Base-by-base conservation (phyloP, 345 rosid genomes). In the Noccaea caerulescens region DNA sequence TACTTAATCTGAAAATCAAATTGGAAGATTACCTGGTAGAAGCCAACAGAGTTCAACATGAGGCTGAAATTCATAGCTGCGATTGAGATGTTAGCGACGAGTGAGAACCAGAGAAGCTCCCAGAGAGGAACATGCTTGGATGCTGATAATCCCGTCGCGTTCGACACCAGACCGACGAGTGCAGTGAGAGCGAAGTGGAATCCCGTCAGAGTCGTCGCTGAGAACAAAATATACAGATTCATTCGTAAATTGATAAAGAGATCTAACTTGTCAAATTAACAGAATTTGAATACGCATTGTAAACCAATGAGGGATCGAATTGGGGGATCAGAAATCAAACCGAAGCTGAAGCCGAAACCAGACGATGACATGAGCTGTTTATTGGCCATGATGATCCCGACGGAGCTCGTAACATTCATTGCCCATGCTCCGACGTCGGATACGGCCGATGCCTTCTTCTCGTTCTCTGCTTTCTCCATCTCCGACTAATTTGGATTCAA, bases 71-170 rank as follows among this genome's bases (percentile, higher is more conserved):
- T 93, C 98, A 93, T 93, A 71, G 91, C 91, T 0, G 93, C 80
- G 53, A 93, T 93, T 7, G 98, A 93, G 54, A 69, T 77, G 58
- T 93, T 93, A 46, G 98, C 98, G 41, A 93, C 86, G 10, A 93
- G 41, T 2, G 97, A 89, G 76, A 93, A 93, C 97, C 98, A 93
- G 13, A 93, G 81, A 69, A 93, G 97, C 88, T 93, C 98, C 98
- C 97, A 93, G 61, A 93, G 38, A 16, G 98, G 98, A 37, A 93
- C 90, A 51, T 83, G 83, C 86, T 86, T 93, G 0, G 94, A 84
- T 7, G 87, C 79, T 0, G 97, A 89, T 43, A 87, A 78, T 0
- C 98, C 94, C 18, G 94, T 85, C 4, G 97, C 98, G 74, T 93
- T 93, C 1, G 96, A 93, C 42, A 86, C 91, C 57, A 91, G 27